These are phyloP conservation scores for Daedaleopsis nitida DNA, from an alignment of 768 basidiomycete species.

Conservation along the genomic window DNA sequence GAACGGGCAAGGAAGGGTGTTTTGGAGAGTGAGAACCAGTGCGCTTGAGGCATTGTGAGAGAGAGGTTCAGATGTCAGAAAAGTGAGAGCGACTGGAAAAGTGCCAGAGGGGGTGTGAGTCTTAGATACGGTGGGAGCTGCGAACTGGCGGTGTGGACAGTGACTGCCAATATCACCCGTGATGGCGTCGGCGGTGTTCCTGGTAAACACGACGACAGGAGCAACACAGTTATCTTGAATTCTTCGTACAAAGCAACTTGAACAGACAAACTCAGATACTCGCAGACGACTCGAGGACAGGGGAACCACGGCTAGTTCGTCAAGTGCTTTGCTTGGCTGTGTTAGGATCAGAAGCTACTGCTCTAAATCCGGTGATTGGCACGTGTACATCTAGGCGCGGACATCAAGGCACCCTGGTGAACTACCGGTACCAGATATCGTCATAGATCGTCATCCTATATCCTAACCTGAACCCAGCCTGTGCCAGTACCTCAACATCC, in stretches of 20 bases:
- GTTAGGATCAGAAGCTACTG: slow-evolving; percentile 16
- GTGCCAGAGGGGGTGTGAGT: not conserved
- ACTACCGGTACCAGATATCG: too few species aligned
- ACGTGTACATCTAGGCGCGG: too few species aligned
- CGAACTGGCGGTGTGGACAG: not conserved
- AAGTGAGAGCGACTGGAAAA: not conserved
- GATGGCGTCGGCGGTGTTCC: not conserved
- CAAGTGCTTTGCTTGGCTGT: slow-evolving; percentile 5
- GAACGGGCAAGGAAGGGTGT: slow-evolving; percentile 37
- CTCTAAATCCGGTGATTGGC: not conserved
- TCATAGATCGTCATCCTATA: not conserved
- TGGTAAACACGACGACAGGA: not conserved
- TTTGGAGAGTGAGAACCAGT: slow-evolving; percentile 33
- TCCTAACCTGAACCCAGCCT: too few species aligned
- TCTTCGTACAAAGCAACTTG: not conserved
- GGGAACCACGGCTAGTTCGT: not conserved
- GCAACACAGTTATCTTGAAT: not conserved
- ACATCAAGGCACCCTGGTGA: too few species aligned
- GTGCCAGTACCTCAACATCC: too few species aligned
- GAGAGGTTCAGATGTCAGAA: not conserved
- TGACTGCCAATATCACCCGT: not conserved
- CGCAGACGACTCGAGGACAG: not conserved
- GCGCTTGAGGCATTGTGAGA: slow-evolving; percentile 19
- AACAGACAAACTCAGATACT: not conserved
- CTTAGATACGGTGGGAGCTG: not conserved